Evolutionary conservation across 1,284 basidiomycete genomes (phyloP).

Genomic region (Pseudozyma sp.): DNA sequence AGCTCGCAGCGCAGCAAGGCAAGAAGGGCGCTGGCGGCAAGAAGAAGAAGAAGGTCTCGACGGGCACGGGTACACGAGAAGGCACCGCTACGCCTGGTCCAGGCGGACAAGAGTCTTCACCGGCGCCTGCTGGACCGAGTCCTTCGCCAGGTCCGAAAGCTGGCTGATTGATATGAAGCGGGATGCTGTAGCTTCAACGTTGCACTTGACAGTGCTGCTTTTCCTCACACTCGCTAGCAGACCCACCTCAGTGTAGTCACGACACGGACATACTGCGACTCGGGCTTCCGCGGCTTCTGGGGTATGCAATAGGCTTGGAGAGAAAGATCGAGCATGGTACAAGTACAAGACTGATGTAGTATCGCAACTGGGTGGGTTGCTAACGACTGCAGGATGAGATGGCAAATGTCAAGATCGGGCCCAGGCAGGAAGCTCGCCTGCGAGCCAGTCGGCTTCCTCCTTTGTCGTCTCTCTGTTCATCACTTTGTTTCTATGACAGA

Average conservation of each 20-base stretch:
- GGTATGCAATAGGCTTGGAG: too few relatives aligned
- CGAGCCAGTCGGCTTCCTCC: slow-evolving; percentile 24
- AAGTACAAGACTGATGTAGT: too few relatives aligned
- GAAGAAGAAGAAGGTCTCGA: slow-evolving; percentile 46
- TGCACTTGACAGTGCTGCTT: background rate
- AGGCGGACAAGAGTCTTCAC: slow-evolving; percentile 32
- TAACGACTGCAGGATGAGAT: too few relatives aligned
- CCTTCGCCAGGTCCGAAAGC: slow-evolving; percentile 35
- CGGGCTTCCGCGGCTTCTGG: too few relatives aligned
- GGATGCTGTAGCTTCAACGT: background rate
- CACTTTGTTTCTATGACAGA: slow-evolving; percentile 38
- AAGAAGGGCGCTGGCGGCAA: slow-evolving; percentile 35
- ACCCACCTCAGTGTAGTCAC: too few relatives aligned
- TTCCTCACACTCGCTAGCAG: too few relatives aligned
- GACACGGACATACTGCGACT: too few relatives aligned
- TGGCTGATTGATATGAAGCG: background rate
- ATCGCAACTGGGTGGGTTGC: too few relatives aligned
- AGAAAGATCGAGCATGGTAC: too few relatives aligned
- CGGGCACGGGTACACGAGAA: slow-evolving; percentile 25
- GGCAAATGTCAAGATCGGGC: slow-evolving; percentile 14
- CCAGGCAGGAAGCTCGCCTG: slow-evolving; percentile 26
- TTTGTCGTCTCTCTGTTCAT: slow-evolving; percentile 25
- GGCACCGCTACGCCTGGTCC: slow-evolving; percentile 39
- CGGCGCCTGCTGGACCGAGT: slow-evolving; percentile 26
- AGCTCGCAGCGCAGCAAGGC: slow-evolving; percentile 55